These are phyloP conservation scores for Aspergillus ochraceus DNA, from an alignment of 2,329 filamentous ascomycete genomes.

Conservation along the genomic window DNA sequence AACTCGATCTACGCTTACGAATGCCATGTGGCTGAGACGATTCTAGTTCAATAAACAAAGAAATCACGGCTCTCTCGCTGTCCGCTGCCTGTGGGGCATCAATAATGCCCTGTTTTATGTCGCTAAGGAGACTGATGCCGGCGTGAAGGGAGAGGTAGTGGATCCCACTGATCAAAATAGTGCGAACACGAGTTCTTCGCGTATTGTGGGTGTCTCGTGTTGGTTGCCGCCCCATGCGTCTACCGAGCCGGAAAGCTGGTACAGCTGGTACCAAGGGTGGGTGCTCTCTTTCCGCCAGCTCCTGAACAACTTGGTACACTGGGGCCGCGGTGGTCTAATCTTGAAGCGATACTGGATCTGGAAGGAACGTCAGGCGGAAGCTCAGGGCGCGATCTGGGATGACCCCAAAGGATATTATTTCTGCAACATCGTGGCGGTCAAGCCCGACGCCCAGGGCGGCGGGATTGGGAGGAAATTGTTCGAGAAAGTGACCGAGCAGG, in stretches of 20 bases:
- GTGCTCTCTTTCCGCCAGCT: conserved; percentile 63
- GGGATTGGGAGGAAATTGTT: conserved; percentile 68
- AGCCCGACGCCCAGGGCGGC: conserved; percentile 64
- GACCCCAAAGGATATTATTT: conserved; percentile 73
- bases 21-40: background rate
- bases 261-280: conserved; percentile 64
- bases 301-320: conserved; percentile 64
- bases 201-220: conserved; percentile 71
- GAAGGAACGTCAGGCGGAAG: conserved; percentile 67
- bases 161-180: background rate
- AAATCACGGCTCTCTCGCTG: conserved; percentile 62
- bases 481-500: conserved; percentile 61
- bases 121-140: conserved; percentile 56
- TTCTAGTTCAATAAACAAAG: conserved; percentile 58
- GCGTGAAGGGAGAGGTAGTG: background rate
- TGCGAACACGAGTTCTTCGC: conserved; percentile 21
- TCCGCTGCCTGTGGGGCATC: conserved; percentile 72
- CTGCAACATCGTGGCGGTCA: conserved; percentile 72
- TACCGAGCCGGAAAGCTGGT: conserved; percentile 59
- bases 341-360: conserved; percentile 71
- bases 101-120: conserved; percentile 71
- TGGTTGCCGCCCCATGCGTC: conserved; percentile 63
- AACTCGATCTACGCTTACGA: conserved; percentile 1
- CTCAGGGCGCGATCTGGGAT: conserved; percentile 64
- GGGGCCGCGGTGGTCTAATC: conserved; percentile 66